Conservation (phyloP, 2,329 filamentous ascomycete genomes). For the Monilinia aucupariae region DNA sequence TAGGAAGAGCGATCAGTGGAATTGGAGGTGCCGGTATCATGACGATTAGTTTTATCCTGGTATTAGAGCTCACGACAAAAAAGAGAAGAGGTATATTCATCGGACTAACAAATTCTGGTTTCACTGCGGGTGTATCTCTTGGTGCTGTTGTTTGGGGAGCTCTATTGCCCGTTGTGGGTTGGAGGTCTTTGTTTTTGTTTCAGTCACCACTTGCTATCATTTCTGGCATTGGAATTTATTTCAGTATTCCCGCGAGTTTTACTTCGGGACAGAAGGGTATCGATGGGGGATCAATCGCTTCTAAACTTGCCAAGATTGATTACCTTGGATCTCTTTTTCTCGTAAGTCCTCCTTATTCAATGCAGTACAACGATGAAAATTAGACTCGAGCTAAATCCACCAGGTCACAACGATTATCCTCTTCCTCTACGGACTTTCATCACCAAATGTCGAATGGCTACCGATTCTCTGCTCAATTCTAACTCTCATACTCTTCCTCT, state of each 20-base stretch:
- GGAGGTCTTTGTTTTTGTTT: constrained; percentile 68
- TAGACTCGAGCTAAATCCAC: constrained; percentile 21
- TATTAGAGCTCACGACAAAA: constrained; percentile 66
- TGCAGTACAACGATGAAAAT: not conserved
- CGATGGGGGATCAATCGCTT: constrained; percentile 37
- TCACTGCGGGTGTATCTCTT: constrained; percentile 65
- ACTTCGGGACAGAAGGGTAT: constrained; percentile 35
- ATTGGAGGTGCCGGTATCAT: constrained; percentile 66
- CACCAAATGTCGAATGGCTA: constrained; percentile 53
- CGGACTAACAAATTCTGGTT: constrained; percentile 66
- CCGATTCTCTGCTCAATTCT: constrained; percentile 56
- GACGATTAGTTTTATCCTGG: constrained; percentile 67
- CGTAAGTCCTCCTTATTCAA: constrained; percentile 40
- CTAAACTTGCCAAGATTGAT: constrained; percentile 63
- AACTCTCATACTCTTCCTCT: constrained; percentile 48
- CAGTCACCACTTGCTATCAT: constrained; percentile 61
- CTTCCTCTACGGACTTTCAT: constrained; percentile 65
- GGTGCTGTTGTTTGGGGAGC: constrained; percentile 67
- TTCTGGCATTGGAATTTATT: constrained; percentile 56
- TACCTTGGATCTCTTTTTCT: constrained; percentile 67
- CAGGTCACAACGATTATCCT: constrained; percentile 61
- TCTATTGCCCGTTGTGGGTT: constrained; percentile 58
- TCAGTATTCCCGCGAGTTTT: constrained; percentile 55
- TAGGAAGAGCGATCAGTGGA: constrained; percentile 63
- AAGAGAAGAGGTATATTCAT: constrained; percentile 67